These are phyloP conservation scores for Phycomyces blakesleeanus DNA, from an alignment of 192 early-diverging fungal genomes.

Conservation along the genomic window DNA sequence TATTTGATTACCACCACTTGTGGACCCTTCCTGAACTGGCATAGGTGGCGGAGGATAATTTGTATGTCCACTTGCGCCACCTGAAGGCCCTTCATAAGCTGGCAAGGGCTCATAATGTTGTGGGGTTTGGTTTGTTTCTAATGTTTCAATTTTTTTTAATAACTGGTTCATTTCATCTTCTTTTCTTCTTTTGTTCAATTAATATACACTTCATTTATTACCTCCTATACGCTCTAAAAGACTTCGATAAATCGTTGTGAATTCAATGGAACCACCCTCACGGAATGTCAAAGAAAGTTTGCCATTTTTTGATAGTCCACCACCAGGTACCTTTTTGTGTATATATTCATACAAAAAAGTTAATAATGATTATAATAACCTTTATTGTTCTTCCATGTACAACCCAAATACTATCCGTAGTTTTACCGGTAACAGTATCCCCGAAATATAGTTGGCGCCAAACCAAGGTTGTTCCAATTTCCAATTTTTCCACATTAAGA, in stretches of 20 bases:
- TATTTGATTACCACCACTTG: too few species aligned
- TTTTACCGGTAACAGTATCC: slow-evolving; percentile 38
- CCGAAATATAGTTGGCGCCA: slow-evolving; percentile 47
- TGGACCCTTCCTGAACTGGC: too few species aligned
- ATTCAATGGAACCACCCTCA: slow-evolving; percentile 56
- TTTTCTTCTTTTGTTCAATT: not conserved
- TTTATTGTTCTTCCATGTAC: slow-evolving; percentile 6
- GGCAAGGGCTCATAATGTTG: slow-evolving; percentile 34
- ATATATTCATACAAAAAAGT: slow-evolving; percentile 5
- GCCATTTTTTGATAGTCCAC: slow-evolving; percentile 41
- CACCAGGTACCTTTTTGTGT: slow-evolving; percentile 38
- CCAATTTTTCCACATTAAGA: slow-evolving; percentile 37
- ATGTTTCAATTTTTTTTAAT: too few species aligned
- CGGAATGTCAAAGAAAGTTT: slow-evolving; percentile 47
- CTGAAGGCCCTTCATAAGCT: slow-evolving; percentile 23
- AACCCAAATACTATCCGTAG: not conserved
- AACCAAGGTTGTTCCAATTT: slow-evolving; percentile 55
- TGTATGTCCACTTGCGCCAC: not conserved
- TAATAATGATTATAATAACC: not conserved
- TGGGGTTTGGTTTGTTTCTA: slow-evolving; percentile 30
- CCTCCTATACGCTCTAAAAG: slow-evolving; percentile 35
- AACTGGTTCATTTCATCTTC: not conserved
- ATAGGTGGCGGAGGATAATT: not conserved
- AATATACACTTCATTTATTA: too few species aligned
- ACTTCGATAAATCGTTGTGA: slow-evolving; percentile 29